phyloP scores from a whole-genome alignment of 2,329 filamentous ascomycete species.

The Fusarium hainanense region DNA sequence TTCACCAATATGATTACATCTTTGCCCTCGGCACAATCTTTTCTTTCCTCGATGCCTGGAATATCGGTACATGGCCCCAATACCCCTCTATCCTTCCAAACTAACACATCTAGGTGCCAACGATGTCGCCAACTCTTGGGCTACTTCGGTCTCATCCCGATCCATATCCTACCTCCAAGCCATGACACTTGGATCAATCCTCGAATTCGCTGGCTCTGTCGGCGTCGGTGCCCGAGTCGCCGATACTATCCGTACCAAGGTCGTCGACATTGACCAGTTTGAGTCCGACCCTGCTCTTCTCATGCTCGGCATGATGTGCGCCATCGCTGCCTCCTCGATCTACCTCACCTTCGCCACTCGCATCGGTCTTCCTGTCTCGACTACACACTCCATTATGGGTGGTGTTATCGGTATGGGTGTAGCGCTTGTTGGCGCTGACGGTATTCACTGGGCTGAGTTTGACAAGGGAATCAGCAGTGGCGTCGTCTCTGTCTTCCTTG shows the following conservation, averaged over 20 bases:
- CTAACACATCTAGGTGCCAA: slow-evolving; percentile 41
- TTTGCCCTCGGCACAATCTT: slow-evolving; percentile 74
- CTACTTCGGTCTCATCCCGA: slow-evolving; percentile 77
- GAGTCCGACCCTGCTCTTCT: slow-evolving; percentile 61
- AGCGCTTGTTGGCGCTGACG: slow-evolving; percentile 61
- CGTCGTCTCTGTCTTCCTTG: slow-evolving; percentile 68
- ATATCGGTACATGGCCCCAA: slow-evolving; percentile 60
- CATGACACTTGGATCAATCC: slow-evolving; percentile 67
- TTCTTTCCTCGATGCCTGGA: slow-evolving; percentile 72
- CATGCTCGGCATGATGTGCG: slow-evolving; percentile 70
- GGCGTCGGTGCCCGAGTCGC: slow-evolving; percentile 70
- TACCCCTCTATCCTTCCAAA: background rate
- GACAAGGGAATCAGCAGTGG: slow-evolving; percentile 51
- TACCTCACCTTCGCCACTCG: slow-evolving; percentile 68
- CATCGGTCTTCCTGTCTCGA: slow-evolving; percentile 68
- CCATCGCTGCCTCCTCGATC: slow-evolving; percentile 62
- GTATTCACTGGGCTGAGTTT: slow-evolving; percentile 66
- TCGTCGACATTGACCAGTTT: slow-evolving; percentile 64
- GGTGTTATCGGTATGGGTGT: slow-evolving; percentile 71
- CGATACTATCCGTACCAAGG: slow-evolving; percentile 71
- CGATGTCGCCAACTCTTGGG: slow-evolving; percentile 83
- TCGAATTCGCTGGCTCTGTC: slow-evolving; percentile 71
- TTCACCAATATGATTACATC: slow-evolving; percentile 69
- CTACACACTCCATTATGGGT: slow-evolving; percentile 71
- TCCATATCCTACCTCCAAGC: slow-evolving; percentile 71